Base-by-base conservation (phyloP, 768 basidiomycete species). In the Auriscalpium orientale region DNA sequence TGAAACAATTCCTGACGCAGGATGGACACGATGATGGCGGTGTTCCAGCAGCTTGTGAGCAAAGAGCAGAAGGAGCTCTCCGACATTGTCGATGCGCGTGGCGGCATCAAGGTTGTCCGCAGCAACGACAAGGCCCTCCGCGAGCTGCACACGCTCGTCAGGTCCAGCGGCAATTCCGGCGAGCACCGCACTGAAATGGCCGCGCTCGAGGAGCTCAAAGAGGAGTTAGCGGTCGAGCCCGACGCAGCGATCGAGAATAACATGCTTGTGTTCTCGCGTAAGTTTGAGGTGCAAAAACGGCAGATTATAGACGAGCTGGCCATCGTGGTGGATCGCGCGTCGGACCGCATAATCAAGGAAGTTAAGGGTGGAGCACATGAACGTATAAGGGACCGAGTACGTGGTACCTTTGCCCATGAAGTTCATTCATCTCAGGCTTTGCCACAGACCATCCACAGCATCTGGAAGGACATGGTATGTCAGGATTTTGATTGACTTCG, bases 351-450 rank as follows among this genome's bases (percentile, higher is more conserved):
- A 4, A 54, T 66, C 15, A 52, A 49, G 8, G 58, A 59, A 20
- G 47, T 69, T 12, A 58, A 54, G 15, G 56, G 58, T 13, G 67
- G 67, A 0, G 62, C 69, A 1, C 66, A 68, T 46, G 61, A 63
- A 13, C 54, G 64, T 8, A 65, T 70, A 36, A 51, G 43, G 10
- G 56, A 59, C 12, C 18, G 28, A 5, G 58, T 59, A 10, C 12
- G 58, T 43, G 1, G 18, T 33, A 18, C 16, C 7, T 28, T 7
- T 28, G 28, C 28, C 28, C 4, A 28, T 28, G 5, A 28, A 3
- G 28, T 28, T 7, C 28, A 28, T 28, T 28, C 28, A 2, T 28
- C 28, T 28, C 28, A 28, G 28, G 28, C 28, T 28, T 28, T 28
- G 4, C 7, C 7, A 7, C 40, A 43, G 40, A 4, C 13, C 18